Evolutionary conservation across 208 protist genomes (phyloP), one percentile per base, ranked within the genome.

Genomic region (Herpetomonas muscarum): DNA sequence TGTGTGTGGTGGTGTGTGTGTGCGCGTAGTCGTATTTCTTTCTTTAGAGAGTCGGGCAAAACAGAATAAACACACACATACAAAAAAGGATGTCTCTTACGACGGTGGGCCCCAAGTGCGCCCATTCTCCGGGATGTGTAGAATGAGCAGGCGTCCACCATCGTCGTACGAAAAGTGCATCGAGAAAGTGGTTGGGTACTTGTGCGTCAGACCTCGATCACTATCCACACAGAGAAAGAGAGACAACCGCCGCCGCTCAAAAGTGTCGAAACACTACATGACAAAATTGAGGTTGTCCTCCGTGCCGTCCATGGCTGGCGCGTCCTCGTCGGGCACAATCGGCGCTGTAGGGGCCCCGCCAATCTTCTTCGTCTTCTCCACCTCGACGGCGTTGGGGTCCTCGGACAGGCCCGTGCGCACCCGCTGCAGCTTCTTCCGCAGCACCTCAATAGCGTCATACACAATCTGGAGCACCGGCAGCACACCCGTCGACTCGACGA

Each of bases 401-500:
- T 90, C 84, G 24, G 70, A 74, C 24, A 92, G 76, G 6, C 88
- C 81, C 3, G 66, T 74, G 29, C 73, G 68, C 6, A 92, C 73
- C 3, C 59, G 54, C 65, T 93, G 67, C 49, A 96, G 66, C 61
- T 96, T 96, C 30, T 61, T 63, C 15, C 85, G 79, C 68, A 96
- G 44, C 55, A 94, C 79, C 17, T 83, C 81, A 30, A 97, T 72
- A 0, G 87, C 92, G 36, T 92, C 74, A 48, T 83, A 84, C 22
- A 97, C 50, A 28, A 97, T 79, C 65, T 96, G 76, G 53, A 92
- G 54, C 53, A 94, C 84, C 28, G 87, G 82, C 19, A 96, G 70
- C 51, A 86, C 87, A 1, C 92, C 92, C 1, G 90, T 96, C 1
- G 87, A 86, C 68, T 97, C 92, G n/a, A 97, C 87, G 15, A 81